These are phyloP conservation scores for Hysterangium stoloniferum DNA, from an alignment of 768 basidiomycete genomes.

Conservation along the genomic window DNA sequence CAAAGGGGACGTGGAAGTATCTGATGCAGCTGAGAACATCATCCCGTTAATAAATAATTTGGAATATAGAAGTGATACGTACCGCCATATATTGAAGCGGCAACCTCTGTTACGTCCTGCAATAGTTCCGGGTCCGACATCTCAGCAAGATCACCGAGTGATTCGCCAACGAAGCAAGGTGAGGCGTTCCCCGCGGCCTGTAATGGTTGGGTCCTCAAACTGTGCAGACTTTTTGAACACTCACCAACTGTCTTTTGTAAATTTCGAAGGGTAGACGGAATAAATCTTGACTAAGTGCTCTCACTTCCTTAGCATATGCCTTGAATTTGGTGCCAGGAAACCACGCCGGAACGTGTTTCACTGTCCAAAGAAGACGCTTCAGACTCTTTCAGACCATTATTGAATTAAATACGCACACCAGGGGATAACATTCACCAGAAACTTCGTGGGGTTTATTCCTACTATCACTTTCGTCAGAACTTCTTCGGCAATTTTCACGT, in stretches of 20 bases:
- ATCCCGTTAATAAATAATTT: neutral
- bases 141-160: neutral
- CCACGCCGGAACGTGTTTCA: constrained; percentile 17
- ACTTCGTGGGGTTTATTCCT: constrained; percentile 25
- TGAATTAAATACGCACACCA: neutral
- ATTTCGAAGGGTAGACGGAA: neutral
- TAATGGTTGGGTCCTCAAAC: no score
- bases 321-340: constrained; percentile 18
- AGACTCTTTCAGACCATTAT: neutral
- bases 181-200: constrained; percentile 4
- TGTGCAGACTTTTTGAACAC: neutral
- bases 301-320: neutral
- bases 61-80: neutral
- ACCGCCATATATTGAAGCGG: constrained; percentile 2
- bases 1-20: constrained; percentile 16
- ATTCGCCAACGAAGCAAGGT: constrained; percentile 1
- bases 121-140: neutral
- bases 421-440: constrained; percentile 21
- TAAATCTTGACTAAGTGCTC: neutral
- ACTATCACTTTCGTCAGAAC: constrained; percentile 17
- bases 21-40: constrained; percentile 3
- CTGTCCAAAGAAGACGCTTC: constrained; percentile 6
- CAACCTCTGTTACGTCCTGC: neutral
- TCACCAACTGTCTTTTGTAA: constrained; percentile 1
- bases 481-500: constrained; percentile 22